Evolutionary conservation across 1,139 yeast species (phyloP).

Genomic region (Eremothecium cymbalariae): DNA sequence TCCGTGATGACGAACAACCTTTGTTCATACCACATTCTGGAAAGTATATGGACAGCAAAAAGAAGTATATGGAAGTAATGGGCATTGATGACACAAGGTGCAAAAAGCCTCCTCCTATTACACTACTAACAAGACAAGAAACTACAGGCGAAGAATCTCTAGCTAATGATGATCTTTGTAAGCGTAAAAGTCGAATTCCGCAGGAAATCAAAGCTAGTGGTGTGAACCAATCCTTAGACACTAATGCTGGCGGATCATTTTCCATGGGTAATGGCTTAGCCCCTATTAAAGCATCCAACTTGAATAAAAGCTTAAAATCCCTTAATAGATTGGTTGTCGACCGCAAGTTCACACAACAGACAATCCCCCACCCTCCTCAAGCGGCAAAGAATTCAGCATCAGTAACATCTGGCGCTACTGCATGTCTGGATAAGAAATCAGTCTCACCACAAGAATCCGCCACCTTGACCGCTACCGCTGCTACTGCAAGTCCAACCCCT

Average conservation of each 20-base stretch:
- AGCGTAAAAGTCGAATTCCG: conserved; percentile 22
- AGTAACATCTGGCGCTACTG: neutral
- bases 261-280: conserved; percentile 32
- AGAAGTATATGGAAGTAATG: conserved; percentile 7
- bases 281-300: conserved; percentile 31
- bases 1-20: conserved; percentile 6
- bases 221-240: conserved; percentile 31
- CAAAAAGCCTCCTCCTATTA: conserved; percentile 6
- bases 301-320: conserved; percentile 27
- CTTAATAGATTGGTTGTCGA: conserved; percentile 30
- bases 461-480: conserved; percentile 4
- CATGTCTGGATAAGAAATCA: conserved; percentile 2
- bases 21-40: conserved; percentile 9
- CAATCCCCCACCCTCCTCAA: conserved; percentile 4
- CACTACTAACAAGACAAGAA: conserved; percentile 24
- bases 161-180: conserved; percentile 27
- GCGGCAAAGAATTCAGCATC: conserved; percentile 1
- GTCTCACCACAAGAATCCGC: conserved; percentile 6
- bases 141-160: conserved; percentile 24
- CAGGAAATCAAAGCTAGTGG: conserved; percentile 34
- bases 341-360: conserved; percentile 17
- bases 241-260: conserved; percentile 18
- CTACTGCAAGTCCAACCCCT: conserved; percentile 1
- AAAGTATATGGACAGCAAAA: conserved; percentile 9
- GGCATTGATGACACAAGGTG: conserved; percentile 1